Evolutionary conservation across 2,329 filamentous ascomycete species (phyloP), one percentile per base, ranked within the genome.

Genomic region (Aspergillus niger): DNA sequence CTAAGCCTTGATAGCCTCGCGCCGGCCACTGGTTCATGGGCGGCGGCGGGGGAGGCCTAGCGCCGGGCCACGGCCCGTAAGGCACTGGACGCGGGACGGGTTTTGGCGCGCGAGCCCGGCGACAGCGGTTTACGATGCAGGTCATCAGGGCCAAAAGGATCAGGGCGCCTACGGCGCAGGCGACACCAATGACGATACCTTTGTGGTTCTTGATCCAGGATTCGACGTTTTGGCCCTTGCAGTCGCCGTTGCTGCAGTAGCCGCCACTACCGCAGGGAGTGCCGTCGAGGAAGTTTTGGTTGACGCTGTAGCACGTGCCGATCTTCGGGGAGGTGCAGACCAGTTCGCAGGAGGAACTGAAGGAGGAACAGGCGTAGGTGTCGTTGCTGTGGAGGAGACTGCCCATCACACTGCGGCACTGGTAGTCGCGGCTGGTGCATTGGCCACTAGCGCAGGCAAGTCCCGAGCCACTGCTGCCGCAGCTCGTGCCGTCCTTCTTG

Each of bases 221-320:
- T 57, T 80, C 81, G 64, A 96, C 88, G 77, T 92, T 88, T 63
- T 86, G 81, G 63, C 91, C 93, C 68, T 84, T 76, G 77, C 95
- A 99, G 67, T 82, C 79, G 47, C 95, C 95, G 69, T 93, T 94
- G 55, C 76, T 73, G 76, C 95, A 99, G 59, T 81, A 83, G 6
- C 95, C 95, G 57, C 91, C 91, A 17, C 89, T 90, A 55, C 87
- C 84, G 73, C 95, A 99, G 1, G 85, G 80, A 1, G 95, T 98
- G 17, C 95, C 95, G 72, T 99, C 95, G 30, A 98, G 81, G 78
- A 96, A 98, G 77, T 96, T 95, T 74, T 97, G 92, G 73, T 91
- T 89, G 79, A 96, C 85, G 22, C 62, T 57, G 85, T 84, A 62
- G 90, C 88, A 76, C 92, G 97, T 7, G 84, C 82, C 60, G 85